Evolutionary conservation across 208 protist genomes (phyloP), one percentile per base, ranked within the genome.

Genomic region (Leishmania guyanensis): DNA sequence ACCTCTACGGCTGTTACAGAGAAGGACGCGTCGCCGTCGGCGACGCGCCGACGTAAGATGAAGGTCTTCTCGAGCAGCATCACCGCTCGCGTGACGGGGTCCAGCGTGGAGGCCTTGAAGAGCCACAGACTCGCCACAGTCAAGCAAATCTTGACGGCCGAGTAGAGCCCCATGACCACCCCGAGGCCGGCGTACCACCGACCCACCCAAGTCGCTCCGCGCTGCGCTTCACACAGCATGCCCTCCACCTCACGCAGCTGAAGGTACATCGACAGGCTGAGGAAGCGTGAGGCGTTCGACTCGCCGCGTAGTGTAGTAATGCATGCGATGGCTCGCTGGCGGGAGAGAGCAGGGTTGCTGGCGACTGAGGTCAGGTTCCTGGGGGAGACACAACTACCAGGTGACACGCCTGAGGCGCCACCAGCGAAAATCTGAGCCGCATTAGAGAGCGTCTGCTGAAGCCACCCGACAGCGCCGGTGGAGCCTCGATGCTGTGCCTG

Each of bases 211-310:
- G 89, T 90, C 6, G 16, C 48, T 26, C 88, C 90, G 48, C 89
- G 88, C 72, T 86, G 84, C 14, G 92, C 91, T 69, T 89, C 90
- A 14, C 75, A 64, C 75, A 94, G 76, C 75, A 94, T 86, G 10
- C 73, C 80, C 60, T 89, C 88, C 78, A 95, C 90, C 74, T 92
- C 92, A 58, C 86, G 83, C 83, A 89, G 83, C 72, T 95, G 85
- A 20, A 97, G 80, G 71, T 91, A 97, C 26, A 97, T 84, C 10
- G 90, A 88, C n/a, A 92, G 80, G 56, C 84, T 84, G 26, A 96
- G 84, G 60, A 84, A 85, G 29, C 74, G 85, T 26, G 90, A 87
- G 14, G 84, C 90, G 46, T 90, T 84, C 64, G 85, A 78, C 85
- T 96, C 93, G 14, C 75, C 75, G 17, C 84, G 80, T 39, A 94